phyloP scores from a whole-genome alignment of 2,329 filamentous ascomycete genomes.

The Tolypocladium ophioglossoides region DNA sequence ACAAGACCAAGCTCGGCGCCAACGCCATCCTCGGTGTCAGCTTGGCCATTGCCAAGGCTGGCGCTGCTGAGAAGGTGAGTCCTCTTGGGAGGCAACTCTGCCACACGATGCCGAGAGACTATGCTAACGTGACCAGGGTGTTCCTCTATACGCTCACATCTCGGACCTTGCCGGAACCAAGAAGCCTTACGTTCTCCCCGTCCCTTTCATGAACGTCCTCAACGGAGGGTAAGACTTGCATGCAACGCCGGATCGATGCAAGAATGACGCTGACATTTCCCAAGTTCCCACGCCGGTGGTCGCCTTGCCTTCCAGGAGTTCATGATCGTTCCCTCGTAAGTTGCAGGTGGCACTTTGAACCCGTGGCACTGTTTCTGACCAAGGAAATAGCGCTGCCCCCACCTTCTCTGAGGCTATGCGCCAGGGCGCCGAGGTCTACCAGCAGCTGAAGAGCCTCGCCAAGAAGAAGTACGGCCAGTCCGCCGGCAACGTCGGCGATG shows the following conservation, averaged over 20 bases:
- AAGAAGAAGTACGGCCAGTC: slow-evolving; percentile 99
- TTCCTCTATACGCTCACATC: slow-evolving; percentile 80
- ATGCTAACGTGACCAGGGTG: slow-evolving; percentile 34
- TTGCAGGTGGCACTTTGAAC: slow-evolving; percentile 7
- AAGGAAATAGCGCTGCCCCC: slow-evolving; percentile 54
- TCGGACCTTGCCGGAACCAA: slow-evolving; percentile 82
- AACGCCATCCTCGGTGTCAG: slow-evolving; percentile 83
- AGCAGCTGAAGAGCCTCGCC: slow-evolving; percentile 89
- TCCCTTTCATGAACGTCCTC: slow-evolving; percentile 89
- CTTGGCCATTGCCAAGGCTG: slow-evolving; percentile 78
- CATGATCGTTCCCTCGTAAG: slow-evolving; percentile 81
- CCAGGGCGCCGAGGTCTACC: slow-evolving; percentile 95
- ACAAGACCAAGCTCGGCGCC: slow-evolving; percentile 82
- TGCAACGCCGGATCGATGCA: neutral
- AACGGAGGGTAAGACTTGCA: slow-evolving; percentile 51
- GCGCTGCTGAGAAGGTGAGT: slow-evolving; percentile 70
- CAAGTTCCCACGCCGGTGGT: slow-evolving; percentile 87
- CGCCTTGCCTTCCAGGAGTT: slow-evolving; percentile 93
- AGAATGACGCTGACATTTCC: slow-evolving; percentile 7
- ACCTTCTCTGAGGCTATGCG: slow-evolving; percentile 94
- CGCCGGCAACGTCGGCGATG: slow-evolving; percentile 96
- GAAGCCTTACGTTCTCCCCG: slow-evolving; percentile 83
- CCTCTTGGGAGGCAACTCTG: neutral
- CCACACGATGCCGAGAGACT: neutral
- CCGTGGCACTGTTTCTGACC: slow-evolving; percentile 3